Evolutionary conservation across 2,329 filamentous ascomycete genomes (phyloP), one percentile per base, ranked within the genome.

Genomic region (Colletotrichum costaricense): DNA sequence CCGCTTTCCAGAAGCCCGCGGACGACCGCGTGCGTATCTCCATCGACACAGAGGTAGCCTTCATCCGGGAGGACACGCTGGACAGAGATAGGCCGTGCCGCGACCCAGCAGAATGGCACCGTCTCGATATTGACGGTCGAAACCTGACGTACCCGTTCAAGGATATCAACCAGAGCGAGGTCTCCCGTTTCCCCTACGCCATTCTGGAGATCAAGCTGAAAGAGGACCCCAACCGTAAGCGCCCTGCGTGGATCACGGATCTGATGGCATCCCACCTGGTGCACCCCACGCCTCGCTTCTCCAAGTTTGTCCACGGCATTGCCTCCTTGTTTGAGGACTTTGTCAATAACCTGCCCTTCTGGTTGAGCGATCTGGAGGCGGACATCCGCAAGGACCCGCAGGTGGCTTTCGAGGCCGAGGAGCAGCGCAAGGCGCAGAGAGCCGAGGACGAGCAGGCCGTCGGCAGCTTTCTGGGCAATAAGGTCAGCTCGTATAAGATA

Each of bases 321-420:
- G 95, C 96, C 8, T 92, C 93, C 52, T 88, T 99, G 2, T 98
- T 98, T 77, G 97, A 98, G 79, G 95, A 99, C 82, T 91, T 98
- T 79, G 95, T 99, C 82, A 98, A 98, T 84, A 95, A 91, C 75
- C 92, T 98, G 79, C 97, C 97, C 16, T 98, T 98, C 86, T 99
- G 97, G 97, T 89, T 98, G 42, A 93, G 93, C 78, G 94, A 97
- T 75, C 88, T 98, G 56, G 96, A 98, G 80, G 94, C 91, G 38
- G 97, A 99, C 80, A 99, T 99, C 80, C 93, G 96, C 77, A 95
- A 94, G 80, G 95, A 98, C 80, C 97, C 97, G 0, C 94, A 97
- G 81, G 89, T 90, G 75, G 96, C 96, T 0, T 98, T 97, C 80
- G 93, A 97, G 76, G 93, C 97, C 78, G 95, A 98, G 81, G 95